Percentiles rank a stretch among this genome's conserved stretches.
Evolutionary conservation across 441 rosid genomes (phyloP).

Genomic region (Pelargonium fulgidum): DNA sequence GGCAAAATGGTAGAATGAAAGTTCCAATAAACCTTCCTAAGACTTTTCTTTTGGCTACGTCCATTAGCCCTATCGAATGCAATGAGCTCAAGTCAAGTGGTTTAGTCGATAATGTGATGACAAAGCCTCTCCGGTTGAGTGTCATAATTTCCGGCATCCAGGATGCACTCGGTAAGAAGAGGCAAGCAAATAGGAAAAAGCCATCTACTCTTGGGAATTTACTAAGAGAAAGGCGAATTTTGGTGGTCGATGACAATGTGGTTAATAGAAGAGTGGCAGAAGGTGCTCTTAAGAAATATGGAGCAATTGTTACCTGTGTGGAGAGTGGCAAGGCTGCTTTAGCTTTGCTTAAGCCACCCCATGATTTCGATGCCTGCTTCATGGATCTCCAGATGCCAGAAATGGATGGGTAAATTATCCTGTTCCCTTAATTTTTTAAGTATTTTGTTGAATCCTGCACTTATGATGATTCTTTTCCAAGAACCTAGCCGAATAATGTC

Average conservation of each 20-base stretch:
- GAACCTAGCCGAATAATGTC: no score
- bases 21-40: slow-evolving; percentile 36
- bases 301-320: slow-evolving; percentile 79
- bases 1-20: slow-evolving; percentile 27
- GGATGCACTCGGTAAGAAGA: slow-evolving; percentile 61
- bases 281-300: slow-evolving; percentile 71
- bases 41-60: slow-evolving; percentile 58
- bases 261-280: slow-evolving; percentile 93
- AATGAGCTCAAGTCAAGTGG: slow-evolving; percentile 48
- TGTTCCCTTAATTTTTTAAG: neutral
- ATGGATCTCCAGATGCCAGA: slow-evolving; percentile 99
- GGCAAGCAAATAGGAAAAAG: slow-evolving; percentile 39
- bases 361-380: slow-evolving; percentile 79
- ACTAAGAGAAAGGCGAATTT: slow-evolving; percentile 55
- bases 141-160: slow-evolving; percentile 60
- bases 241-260: slow-evolving; percentile 87
- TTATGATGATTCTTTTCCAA: no score
- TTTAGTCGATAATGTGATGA: slow-evolving; percentile 48
- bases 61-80: slow-evolving; percentile 35
- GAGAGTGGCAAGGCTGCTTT: slow-evolving; percentile 73
- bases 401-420: slow-evolving; percentile 69
- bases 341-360: slow-evolving; percentile 68
- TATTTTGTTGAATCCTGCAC: neutral
- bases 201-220: slow-evolving; percentile 46
- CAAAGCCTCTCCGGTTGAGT: slow-evolving; percentile 71